A percentile compares a stretch with the other conserved stretches of the same genome.
These are phyloP conservation scores for Aspergillus fumigatus DNA, from an alignment of 2,329 filamentous ascomycete genomes.

Conservation along the genomic window DNA sequence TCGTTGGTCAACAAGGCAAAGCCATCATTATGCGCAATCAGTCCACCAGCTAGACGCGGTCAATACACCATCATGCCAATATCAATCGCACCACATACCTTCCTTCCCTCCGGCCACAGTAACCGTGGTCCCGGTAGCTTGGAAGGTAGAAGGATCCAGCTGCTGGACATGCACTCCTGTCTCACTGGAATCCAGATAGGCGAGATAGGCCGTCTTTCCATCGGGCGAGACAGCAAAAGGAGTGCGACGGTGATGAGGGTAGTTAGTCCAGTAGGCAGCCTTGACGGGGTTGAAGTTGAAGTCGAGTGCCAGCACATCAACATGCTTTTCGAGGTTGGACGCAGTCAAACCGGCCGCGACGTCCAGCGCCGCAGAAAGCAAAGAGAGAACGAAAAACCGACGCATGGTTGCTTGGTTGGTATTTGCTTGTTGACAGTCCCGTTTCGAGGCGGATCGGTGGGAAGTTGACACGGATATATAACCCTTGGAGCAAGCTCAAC, in stretches of 20 bases:
- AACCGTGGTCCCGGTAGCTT: constrained; percentile 48
- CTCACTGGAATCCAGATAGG: constrained; percentile 55
- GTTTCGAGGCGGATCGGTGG: too few relatives aligned
- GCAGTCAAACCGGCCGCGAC: constrained; percentile 16
- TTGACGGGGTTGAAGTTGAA: constrained; percentile 55
- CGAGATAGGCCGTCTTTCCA: constrained; percentile 55
- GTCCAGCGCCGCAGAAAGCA: constrained; percentile 23
- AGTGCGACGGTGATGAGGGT: constrained; percentile 58
- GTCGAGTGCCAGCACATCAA: constrained; percentile 45
- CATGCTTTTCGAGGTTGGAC: constrained; percentile 35
- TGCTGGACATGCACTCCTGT: constrained; percentile 56
- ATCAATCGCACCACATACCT: constrained; percentile 17
- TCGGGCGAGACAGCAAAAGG: constrained; percentile 60
- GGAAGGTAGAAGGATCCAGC: constrained; percentile 52
- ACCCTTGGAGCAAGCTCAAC: background rate
- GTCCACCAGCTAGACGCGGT: constrained; percentile 46
- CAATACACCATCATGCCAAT: background rate
- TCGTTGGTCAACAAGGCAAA: constrained; percentile 61
- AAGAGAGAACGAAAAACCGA: constrained; percentile 18
- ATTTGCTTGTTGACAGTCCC: background rate
- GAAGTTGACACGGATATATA: background rate
- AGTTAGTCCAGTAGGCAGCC: constrained; percentile 57
- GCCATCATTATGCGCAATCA: constrained; percentile 59
- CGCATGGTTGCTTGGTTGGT: constrained; percentile 13
- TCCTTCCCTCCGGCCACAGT: constrained; percentile 54